Base-by-base conservation (phyloP, 768 basidiomycete species). In the Panaeolus cyanescens region DNA sequence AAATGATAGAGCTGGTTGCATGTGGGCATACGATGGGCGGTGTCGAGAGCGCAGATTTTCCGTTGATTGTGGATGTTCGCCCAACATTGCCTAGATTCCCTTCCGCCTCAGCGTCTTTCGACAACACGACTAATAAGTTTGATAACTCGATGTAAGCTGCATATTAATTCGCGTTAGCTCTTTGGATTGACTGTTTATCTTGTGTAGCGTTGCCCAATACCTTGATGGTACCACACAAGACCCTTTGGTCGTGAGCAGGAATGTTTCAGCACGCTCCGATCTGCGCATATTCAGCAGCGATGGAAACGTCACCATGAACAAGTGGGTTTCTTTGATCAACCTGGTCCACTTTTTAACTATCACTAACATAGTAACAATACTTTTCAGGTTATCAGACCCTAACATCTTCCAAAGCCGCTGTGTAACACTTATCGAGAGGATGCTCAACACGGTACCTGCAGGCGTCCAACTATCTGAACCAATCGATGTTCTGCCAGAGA, bases 11-110 rank as follows among this genome's bases (percentile, higher is more conserved):
- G 54, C 72, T 83, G 32, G 74, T 77, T 12, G 80, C 80, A 0
- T 82, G 80, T 64, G 81, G 80, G 1, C 80, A 82, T 63, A 79
- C 80, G 2, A 59, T 83, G 4, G 81, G 80, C 25, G 76, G 77
- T 45, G 79, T 80, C 7, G 73, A 79, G 33, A 78, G 71, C 61
- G 68, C 69, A 0, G 79, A 78, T 57, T 80, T 81, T 45, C 79
- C 81, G 0, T 64, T 65, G 10, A 67, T 80, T 9, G 78, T 80
- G n/a, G n/a, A n/a, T n/a, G n/a, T n/a, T n/a, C n/a, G n/a, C n/a
- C n/a, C n/a, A n/a, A 3, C 58, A 74, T n/a, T 62, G 71, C 17
- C 62, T 62, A 17, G 37, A 64, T 4, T 63, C 69, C 45, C 50
- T 72, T n/a, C 25, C 55, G 17, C 69, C 33, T 78, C 57, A 60